phyloP scores from a whole-genome alignment of 176 grass and related monocot species.

The Poa annua region DNA sequence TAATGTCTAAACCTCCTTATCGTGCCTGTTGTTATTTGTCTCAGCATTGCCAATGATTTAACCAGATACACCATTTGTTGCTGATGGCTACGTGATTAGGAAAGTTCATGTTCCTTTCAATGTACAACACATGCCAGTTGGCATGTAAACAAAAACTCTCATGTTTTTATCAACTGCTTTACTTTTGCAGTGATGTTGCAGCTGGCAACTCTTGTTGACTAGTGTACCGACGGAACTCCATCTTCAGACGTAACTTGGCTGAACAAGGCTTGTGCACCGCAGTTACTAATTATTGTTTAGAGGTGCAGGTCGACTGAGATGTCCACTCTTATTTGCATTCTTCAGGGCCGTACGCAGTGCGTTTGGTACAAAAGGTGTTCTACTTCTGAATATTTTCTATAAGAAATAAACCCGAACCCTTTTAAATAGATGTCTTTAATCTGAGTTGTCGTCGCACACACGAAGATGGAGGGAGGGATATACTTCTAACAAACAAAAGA shows the following conservation, averaged over 20 bases:
- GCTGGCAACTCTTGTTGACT: slow-evolving; percentile 14
- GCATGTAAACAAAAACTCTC: slow-evolving; percentile 21
- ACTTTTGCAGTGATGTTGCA: slow-evolving; percentile 12
- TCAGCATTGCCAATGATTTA: slow-evolving; percentile 20
- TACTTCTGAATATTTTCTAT: not conserved
- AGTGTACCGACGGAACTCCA: slow-evolving; percentile 18
- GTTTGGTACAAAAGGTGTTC: not conserved
- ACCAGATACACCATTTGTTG: slow-evolving; percentile 14
- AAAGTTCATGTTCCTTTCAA: slow-evolving; percentile 36
- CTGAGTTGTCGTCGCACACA: not conserved
- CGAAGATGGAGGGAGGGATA: not conserved
- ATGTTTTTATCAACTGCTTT: slow-evolving; percentile 42
- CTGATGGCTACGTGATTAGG: slow-evolving; percentile 29
- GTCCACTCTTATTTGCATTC: not conserved
- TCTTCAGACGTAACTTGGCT: slow-evolving; percentile 34
- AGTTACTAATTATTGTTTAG: not conserved
- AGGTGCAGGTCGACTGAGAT: not conserved
- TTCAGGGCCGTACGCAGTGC: not conserved
- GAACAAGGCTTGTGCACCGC: not conserved
- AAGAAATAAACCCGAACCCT: not conserved
- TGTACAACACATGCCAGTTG: slow-evolving; percentile 45
- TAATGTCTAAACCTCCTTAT: slow-evolving; percentile 22
- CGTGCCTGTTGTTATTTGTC: slow-evolving; percentile 40
- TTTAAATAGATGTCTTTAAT: not conserved
- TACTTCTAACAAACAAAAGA: not conserved